Evolutionary conservation across 2,329 filamentous ascomycete species (phyloP), one percentile per base, ranked within the genome.

Genomic region (Arthrobotrys pseudoclavata): DNA sequence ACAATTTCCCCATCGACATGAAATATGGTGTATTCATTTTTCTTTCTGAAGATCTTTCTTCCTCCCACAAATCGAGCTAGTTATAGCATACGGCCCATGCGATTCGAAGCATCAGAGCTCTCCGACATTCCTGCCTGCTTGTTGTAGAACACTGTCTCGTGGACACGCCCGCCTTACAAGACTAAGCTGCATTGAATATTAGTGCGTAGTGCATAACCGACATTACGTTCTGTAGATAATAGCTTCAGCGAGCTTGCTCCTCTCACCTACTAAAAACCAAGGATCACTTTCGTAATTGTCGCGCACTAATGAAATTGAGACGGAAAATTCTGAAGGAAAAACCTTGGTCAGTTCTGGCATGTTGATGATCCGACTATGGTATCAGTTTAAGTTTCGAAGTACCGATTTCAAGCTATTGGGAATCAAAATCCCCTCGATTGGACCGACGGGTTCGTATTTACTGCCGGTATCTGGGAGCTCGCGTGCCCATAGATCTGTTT

Each of bases 61-160:
- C 37, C 13, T 15, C 37, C 37, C 15, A n/a, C 37, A 40, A 12
- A 40, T 40, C n/a, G 18, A 55, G 29, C 24, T 37, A 34, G 6
- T 24, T 10, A 31, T n/a, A 26, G 2, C 5, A 12, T 26, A 22
- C 5, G 22, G 18, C 47, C 47, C 48, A 52, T 52, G 48, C 24
- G 24, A 52, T 24, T 50, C 47, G 22, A 18, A 31, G 15, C 20
- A 52, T 52, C 48, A 52, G 48, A 29, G 55, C 34, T 42, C 37
- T 50, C 9, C 15, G 13, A 24, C 26, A 69, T 69, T 60, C 24
- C 45, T 22, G 63, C 70, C 70, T 75, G 62, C 70, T 68, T 68
- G 63, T 75, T 75, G 62, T 63, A 63, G 70, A 34, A 68, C 50
- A 37, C 10, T 53, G 62, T 75, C 70, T 75, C 70, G 70, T 75